Percentiles rank a stretch among this genome's conserved stretches.
Conservation (phyloP, 2,329 filamentous ascomycete genomes). For the Colletotrichum coccodes region DNA sequence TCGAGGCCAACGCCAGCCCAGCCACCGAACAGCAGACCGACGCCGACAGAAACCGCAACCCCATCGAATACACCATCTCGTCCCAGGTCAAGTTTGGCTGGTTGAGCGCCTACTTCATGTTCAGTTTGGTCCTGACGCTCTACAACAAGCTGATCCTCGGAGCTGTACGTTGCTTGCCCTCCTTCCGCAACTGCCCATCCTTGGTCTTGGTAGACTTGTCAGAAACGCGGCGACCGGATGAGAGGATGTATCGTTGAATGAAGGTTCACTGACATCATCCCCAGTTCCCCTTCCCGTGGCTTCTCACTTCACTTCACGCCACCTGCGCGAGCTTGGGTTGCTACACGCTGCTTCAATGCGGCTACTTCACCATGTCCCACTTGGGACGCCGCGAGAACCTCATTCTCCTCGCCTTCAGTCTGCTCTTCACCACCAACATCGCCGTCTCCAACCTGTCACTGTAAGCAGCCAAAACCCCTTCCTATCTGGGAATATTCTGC, state of each 20-base stretch:
- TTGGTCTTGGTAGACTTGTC: neutral
- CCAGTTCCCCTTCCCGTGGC: constrained; percentile 69
- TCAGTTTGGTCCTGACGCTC: constrained; percentile 59
- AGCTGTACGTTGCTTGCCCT: constrained; percentile 47
- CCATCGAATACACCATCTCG: constrained; percentile 54
- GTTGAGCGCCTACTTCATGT: constrained; percentile 63
- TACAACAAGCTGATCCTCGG: constrained; percentile 69
- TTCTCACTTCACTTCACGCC: constrained; percentile 68
- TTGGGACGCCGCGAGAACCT: constrained; percentile 64
- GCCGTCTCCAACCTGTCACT: constrained; percentile 73
- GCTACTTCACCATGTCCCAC: constrained; percentile 62
- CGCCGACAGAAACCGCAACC: constrained; percentile 24
- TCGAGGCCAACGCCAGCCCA: constrained; percentile 29
- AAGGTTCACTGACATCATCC: constrained; percentile 20
- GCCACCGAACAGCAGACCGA: constrained; percentile 21
- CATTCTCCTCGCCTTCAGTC: constrained; percentile 66
- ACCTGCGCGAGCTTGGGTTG: constrained; percentile 68
- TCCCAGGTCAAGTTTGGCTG: constrained; percentile 59
- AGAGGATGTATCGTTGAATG: neutral
- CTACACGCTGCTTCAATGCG: constrained; percentile 59
- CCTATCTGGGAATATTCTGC: neutral
- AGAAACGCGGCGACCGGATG: neutral
- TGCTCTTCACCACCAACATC: constrained; percentile 72
- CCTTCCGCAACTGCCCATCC: neutral
- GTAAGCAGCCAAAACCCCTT: constrained; percentile 41